Evolutionary conservation across 495 filamentous ascomycete genomes (phyloP).

Genomic region (Rostrohypoxylon terebratum): DNA sequence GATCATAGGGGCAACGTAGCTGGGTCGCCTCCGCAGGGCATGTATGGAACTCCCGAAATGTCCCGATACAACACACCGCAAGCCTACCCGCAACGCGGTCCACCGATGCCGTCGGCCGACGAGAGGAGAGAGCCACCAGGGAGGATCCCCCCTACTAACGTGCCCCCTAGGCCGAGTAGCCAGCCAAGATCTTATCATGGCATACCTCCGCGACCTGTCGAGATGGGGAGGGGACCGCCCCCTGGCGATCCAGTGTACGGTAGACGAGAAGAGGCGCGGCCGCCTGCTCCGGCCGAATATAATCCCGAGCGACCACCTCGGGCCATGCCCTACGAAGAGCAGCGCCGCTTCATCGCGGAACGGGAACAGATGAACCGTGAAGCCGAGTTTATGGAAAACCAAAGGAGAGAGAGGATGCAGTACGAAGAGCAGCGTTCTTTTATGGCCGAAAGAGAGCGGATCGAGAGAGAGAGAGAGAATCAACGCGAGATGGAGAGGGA

Average conservation of each 20-base stretch:
- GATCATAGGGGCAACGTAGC: constrained; percentile 60
- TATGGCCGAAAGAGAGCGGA: constrained; percentile 39
- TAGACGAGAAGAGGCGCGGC: constrained; percentile 57
- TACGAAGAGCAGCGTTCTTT: constrained; percentile 53
- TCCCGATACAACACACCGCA: constrained; percentile 67
- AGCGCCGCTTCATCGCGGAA: constrained; percentile 43
- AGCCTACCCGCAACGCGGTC: constrained; percentile 56
- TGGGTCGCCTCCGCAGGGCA: constrained; percentile 59
- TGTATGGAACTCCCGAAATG: constrained; percentile 64
- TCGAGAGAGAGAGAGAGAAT: constrained; percentile 40
- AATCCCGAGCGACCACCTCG: constrained; percentile 60
- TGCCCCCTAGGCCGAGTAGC: constrained; percentile 62
- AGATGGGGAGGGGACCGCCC: constrained; percentile 54
- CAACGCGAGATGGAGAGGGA: constrained; percentile 52
- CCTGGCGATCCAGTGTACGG: constrained; percentile 55
- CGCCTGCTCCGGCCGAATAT: constrained; percentile 52
- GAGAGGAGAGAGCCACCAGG: constrained; percentile 57
- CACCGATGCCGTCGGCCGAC: constrained; percentile 55
- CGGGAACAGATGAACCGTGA: constrained; percentile 42
- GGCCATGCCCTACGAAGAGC: constrained; percentile 50
- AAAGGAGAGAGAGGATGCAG: constrained; percentile 48
- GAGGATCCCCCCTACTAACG: constrained; percentile 52
- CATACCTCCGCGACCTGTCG: constrained; percentile 55
- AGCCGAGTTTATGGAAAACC: constrained; percentile 46
- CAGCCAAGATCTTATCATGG: constrained; percentile 62